Evolutionary conservation across 108 stramenopile species (phyloP).

Genomic region (Chaetoceros tenuissimus): DNA sequence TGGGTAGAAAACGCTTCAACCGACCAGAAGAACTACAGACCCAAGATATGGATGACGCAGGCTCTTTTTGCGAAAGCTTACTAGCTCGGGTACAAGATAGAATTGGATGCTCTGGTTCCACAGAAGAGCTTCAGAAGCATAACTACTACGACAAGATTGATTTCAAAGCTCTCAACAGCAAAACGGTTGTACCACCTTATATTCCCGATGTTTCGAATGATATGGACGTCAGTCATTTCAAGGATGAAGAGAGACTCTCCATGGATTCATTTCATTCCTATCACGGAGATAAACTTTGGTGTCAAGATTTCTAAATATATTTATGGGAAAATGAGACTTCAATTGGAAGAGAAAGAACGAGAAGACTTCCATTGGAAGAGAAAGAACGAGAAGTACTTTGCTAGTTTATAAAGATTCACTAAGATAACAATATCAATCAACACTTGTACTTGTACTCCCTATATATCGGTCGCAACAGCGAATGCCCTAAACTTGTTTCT

Average conservation of each 20-base stretch:
- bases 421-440: too few species aligned
- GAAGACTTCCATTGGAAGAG: too few species aligned
- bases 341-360: too few species aligned
- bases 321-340: too few species aligned
- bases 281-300: conserved; percentile 1
- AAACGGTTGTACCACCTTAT: conserved; percentile 26
- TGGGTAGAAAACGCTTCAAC: conserved; percentile 23
- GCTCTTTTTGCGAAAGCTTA: conserved; percentile 13
- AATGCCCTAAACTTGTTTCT: too few species aligned
- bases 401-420: too few species aligned
- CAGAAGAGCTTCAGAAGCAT: conserved; percentile 15
- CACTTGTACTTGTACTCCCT: too few species aligned
- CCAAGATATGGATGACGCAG: conserved; percentile 18
- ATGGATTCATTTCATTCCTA: neutral
- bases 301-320: conserved; percentile 5
- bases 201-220: conserved; percentile 17
- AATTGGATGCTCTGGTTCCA: conserved; percentile 16
- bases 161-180: conserved; percentile 15
- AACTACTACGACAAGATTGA: conserved; percentile 22
- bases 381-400: too few species aligned
- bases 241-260: neutral
- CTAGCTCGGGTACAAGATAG: conserved; percentile 18
- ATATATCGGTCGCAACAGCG: too few species aligned
- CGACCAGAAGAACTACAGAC: conserved; percentile 16
- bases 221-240: conserved; percentile 23